These are phyloP conservation scores for Schoenoplectus triqueter DNA, from an alignment of 202 grass and related monocot species.

Conservation along the genomic window DNA sequence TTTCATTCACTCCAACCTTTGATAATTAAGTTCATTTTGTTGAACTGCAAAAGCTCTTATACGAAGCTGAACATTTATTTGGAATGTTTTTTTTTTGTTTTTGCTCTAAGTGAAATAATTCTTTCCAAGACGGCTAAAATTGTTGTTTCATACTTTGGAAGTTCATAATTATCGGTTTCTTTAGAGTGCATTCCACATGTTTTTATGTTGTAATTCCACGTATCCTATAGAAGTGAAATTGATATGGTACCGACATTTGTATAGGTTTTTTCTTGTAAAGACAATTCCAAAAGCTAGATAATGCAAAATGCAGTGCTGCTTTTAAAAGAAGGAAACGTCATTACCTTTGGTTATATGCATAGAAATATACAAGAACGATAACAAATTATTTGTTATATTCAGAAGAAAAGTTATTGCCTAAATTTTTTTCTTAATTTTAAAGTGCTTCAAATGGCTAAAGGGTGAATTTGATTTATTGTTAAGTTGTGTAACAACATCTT, in stretches of 20 bases:
- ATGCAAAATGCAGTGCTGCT: neutral
- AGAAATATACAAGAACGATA: neutral
- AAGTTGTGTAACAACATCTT: too few relatives aligned
- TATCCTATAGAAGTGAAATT: constrained; percentile 2
- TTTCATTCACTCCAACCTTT: too few relatives aligned
- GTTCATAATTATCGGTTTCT: neutral
- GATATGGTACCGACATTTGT: neutral
- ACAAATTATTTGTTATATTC: neutral
- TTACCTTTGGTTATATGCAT: neutral
- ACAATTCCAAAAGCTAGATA: constrained; percentile 10
- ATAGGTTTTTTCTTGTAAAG: neutral
- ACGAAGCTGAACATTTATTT: too few relatives aligned
- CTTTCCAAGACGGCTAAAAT: too few relatives aligned
- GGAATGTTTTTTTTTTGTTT: too few relatives aligned
- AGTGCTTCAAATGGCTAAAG: neutral
- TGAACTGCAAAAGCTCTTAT: too few relatives aligned
- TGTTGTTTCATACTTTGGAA: neutral
- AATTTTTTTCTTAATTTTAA: neutral
- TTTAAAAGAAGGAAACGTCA: neutral
- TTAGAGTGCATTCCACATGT: constrained; percentile 7
- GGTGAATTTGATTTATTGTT: too few relatives aligned
- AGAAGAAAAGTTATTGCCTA: too few relatives aligned
- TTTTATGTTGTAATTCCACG: neutral
- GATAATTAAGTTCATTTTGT: too few relatives aligned
- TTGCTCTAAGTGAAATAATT: too few relatives aligned